Base-by-base conservation (phyloP, 2,329 filamentous ascomycete species). In the Fusarium floridanum region DNA sequence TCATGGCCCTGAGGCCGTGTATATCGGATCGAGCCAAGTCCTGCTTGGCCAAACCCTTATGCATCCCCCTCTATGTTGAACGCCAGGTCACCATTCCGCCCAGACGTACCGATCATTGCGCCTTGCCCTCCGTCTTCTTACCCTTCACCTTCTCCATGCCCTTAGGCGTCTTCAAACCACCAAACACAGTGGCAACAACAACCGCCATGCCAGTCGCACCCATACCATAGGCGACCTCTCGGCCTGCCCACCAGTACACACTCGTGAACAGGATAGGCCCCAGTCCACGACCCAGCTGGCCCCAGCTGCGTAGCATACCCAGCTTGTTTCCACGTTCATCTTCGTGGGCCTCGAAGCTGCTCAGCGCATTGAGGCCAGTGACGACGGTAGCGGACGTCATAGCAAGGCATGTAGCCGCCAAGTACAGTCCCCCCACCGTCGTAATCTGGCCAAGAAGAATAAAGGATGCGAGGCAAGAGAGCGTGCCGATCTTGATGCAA, bases 241-340 rank as follows among this genome's bases (percentile, higher is more conserved):
- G 88, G 0, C 97, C 97, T 8, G 95, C 95, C 97, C 97, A 99
- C 97, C 97, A 99, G 85, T 99, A 99, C 66, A 99, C 87, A 59
- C 94, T 95, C 72, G 97, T 98, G 81, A 99, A 99, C 39, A 97
- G 84, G 6, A 99, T 82, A 0, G 97, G 97, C 0, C 97, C 97
- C 12, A 97, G 83, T 0, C 95, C 95, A 37, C 97, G 89, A 4
- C 97, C 97, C 5, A 95, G 89, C 86, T 99, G 97, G 7, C 97
- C 96, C 91, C 88, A 91, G 76, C 88, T 91, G 32, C 97, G 88
- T 76, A 98, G 88, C 67, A 94, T 92, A 5, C 97, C 97, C 61
- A 99, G 85, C 80, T 97, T 97, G 56, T 92, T 92, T 4, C 97
- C 97, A 45, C 96, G 88, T 84, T 98, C 95, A 41, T 88, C 89